Evolutionary conservation across 2,329 filamentous ascomycete genomes (phyloP), one percentile per base, ranked within the genome.

Genomic region (Fonsecaea monophora): DNA sequence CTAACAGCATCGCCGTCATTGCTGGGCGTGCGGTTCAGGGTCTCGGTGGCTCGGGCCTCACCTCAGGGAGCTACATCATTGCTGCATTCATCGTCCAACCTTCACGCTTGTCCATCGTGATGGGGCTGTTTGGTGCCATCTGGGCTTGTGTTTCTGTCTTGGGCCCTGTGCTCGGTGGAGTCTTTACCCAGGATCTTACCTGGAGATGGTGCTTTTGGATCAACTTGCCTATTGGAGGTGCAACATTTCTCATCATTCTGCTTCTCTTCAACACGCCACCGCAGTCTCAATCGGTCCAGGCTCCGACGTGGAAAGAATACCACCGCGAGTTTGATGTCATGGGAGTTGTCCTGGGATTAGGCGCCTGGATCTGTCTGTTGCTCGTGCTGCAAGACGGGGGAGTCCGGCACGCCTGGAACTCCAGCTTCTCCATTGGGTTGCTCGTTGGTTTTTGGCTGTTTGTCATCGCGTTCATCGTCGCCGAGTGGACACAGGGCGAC

Each of bases 341-440:
- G 8, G 85, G 86, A 32, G 81, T 82, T 2, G 74, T 74, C 21
- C 75, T 85, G 64, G 80, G 87, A 70, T 78, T 86, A 32, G 83
- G 85, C 0, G 80, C 82, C 45, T 79, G 86, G 53, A 74, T 87
- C 66, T 84, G 82, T 70, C 77, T 87, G 7, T 75, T 87, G 7
- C 78, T 88, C 4, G 85, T 84, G 10, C 77, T 88, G 45, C 82
- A 87, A 70, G 87, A 84, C 82, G 86, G 85, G 12, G 86, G 86
- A 8, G 77, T 81, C 38, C 74, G 81, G 25, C 83, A 84, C 63
- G 59, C 84, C 3, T 88, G 85, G 86, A 78, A 74, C 66, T 80
- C 78, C 75, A 75, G 80, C 13, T 77, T 75, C 25, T 78, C 86
- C 58, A 83, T 87, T 42, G 84, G 83, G 1, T 76, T 87, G 21